Base-by-base conservation (phyloP, 495 filamentous ascomycete genomes). In the Neohortaea acidophila region DNA sequence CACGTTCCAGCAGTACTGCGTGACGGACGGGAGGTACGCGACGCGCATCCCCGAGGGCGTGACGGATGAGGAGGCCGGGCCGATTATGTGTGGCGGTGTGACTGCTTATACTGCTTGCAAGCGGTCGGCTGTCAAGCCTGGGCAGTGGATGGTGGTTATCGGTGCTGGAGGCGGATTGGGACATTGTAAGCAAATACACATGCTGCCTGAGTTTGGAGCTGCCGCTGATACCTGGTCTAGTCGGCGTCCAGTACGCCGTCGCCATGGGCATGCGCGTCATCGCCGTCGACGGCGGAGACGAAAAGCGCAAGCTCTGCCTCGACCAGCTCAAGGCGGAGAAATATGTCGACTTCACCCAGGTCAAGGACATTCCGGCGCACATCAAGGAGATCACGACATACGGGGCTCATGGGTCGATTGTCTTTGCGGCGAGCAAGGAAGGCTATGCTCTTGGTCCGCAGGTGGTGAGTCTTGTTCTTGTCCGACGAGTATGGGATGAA, bases 241-340 rank as follows among this genome's bases (percentile, higher is more conserved):
- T 44, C 17, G 41, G 34, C n/a, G 20, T 44, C 4, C 41, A 44
- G 29, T 54, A 59, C 31, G 60, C 52, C 6, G 51, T 46, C 26
- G 56, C 58, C 2, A 60, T 62, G 59, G 60, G 60, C 22, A 51
- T 59, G 44, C 44, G 59, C 7, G 46, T 57, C 15, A 53, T 62
- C 15, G 57, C 55, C 12, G 36, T 63, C 17, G 60, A 63, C 41
- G 51, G 47, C 13, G 60, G 60, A 9, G 51, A 46, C 13, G 54
- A 59, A 27, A 62, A 59, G 43, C 33, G 43, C 12, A 32, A 49
- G 8, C 39, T 58, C 2, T 59, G 56, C 38, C 29, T 48, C 15
- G 38, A 49, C 47, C 32, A 34, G 4, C 53, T 57, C 25, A 58
- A 59, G 6, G 58, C 58, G 0, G 61, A 64, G 37, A 15, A 51